Base-by-base conservation (phyloP, 1,139 yeast species). In the Meyerozyma elateridarum region DNA sequence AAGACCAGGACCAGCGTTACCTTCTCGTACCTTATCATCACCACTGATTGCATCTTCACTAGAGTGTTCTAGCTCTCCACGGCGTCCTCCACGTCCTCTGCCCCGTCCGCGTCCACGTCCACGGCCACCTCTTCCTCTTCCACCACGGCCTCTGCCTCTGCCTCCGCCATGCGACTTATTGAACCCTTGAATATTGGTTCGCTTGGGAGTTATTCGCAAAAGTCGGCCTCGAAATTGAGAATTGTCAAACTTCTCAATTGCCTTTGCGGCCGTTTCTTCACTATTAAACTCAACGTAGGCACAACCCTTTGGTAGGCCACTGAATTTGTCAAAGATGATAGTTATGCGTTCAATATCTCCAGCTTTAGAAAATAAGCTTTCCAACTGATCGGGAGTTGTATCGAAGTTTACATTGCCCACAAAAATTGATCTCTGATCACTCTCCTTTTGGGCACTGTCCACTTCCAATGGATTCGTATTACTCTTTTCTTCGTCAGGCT, bases 341-440 rank as follows among this genome's bases (percentile, higher is more conserved):
- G 72, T 66, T 8, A 67, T 57, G 33, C 70, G 43, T 38, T 60
- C 64, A 39, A 65, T 56, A 6, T 48, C 50, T 0, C 71, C 73
- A 15, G 48, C 61, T 4, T 32, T 41, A 34, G 48, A 52, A 51
- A 66, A 66, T 30, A 61, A 56, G 25, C 48, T 49, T 38, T 66
- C 71, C 44, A 66, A 54, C 44, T 62, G 70, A 33, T 59, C 67
- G 0, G 72, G 72, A 2, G 70, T 61, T 5, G 65, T 43, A 34
- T 52, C 59, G 43, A 59, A 67, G 40, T 65, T 69, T 11, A 67
- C 70, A 42, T 66, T 67, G 6, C 70, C 71, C 6, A 67, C 70
- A 36, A 61, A 66, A 6, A 67, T 49, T 4, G 72, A 66, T 15
- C 70, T 47, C 15, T 48, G 36, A 42, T 67, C 73, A 14, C 49